Base-by-base conservation (phyloP, 257 asterid species). In the Cinchona pubescens region DNA sequence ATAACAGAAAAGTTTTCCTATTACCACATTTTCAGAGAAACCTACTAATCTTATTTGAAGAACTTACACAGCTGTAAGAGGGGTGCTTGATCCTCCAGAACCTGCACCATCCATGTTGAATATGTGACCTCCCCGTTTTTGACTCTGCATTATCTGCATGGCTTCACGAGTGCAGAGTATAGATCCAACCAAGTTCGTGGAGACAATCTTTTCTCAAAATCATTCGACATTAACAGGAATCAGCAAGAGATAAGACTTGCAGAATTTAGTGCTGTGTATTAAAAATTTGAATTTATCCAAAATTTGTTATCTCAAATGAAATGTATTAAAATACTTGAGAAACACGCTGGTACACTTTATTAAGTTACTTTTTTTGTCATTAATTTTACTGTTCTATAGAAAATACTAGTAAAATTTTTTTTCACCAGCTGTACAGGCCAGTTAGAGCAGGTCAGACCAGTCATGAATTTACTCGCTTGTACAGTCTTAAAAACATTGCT, bases 31-130 rank as follows among this genome's bases (percentile, higher is more conserved):
- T 73, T 70, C 53, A 14, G 48, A 34, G 38, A 59, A 58, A 43
- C n/a, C 46, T 56, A 30, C 13, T 34, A 13, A 70, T 48, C 19
- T 42, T 35, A 46, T 34, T 32, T 14, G n/a, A 51, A 71, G 67
- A 77, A 79, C 96, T 87, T 89, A 94, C 99, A 92, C 97, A 49
- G 99, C 97, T 25, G 97, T 94, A 66, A 94, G 87, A 19, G 99
- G 99, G 69, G 99, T 94, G 87, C 99, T 94, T 43, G 97, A 94
- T 60, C 99, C 99, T 53, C 99, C 99, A 40, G 97, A 94, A 63
- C 99, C 97, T 5, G 97, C 97, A 79, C 99, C 99, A 80, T 94
- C 99, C 97, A 94, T 94, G 88, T 94, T 94, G 80, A 94, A 94
- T 72, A 94, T 85, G 78, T 92, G 97, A 78, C 99, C 99, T 71